Evolutionary conservation across 148 eudicot genomes (phyloP).

Genomic region (Rhododendron griersonianum): DNA sequence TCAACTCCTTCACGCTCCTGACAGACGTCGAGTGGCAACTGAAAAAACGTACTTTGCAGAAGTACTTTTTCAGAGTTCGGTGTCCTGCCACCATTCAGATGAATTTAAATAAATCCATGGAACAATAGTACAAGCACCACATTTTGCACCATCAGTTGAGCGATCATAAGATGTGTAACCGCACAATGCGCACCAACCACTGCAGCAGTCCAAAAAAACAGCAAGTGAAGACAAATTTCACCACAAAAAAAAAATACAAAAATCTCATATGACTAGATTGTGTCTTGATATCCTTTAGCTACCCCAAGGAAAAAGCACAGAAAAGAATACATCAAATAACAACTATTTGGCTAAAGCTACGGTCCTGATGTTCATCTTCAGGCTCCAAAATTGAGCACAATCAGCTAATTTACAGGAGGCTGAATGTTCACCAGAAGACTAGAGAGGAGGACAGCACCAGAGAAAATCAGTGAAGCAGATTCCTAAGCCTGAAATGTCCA

Average conservation of each 20-base stretch:
- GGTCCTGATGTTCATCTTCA: neutral
- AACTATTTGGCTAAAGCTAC: neutral
- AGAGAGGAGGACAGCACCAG: neutral
- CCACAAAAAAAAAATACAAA: neutral
- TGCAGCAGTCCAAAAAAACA: neutral
- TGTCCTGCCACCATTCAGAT: neutral
- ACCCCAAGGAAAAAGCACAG: neutral
- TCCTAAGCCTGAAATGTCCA: neutral
- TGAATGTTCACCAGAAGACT: neutral
- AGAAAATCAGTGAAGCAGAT: neutral
- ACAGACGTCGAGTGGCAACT: neutral
- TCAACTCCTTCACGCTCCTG: neutral
- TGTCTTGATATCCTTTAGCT: neutral
- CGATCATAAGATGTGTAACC: neutral
- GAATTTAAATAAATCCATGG: neutral
- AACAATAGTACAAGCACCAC: neutral
- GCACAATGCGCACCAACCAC: neutral
- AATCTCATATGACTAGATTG: neutral
- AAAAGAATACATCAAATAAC: neutral
- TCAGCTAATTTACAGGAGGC: neutral
- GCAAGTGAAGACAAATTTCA: neutral
- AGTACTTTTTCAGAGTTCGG: neutral
- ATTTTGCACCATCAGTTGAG: neutral
- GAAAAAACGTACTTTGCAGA: neutral
- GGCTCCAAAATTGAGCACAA: neutral